These are phyloP conservation scores for Alopecurus myosuroides DNA, from an alignment of 176 grass and related monocot genomes.

Conservation along the genomic window DNA sequence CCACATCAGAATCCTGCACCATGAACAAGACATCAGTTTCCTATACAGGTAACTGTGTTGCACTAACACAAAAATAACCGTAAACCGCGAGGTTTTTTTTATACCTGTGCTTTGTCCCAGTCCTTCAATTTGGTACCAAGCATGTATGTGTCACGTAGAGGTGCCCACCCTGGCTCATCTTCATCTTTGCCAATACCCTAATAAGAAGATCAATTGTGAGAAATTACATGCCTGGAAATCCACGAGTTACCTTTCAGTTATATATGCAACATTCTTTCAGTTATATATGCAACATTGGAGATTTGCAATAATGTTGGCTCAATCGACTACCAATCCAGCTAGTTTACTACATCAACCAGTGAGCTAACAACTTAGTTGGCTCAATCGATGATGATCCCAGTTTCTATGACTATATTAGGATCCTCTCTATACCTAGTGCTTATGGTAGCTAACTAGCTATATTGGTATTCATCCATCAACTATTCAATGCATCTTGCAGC, in stretches of 20 bases:
- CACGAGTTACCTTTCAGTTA: not conserved
- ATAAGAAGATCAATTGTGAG: constrained; percentile 15
- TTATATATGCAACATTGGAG: not conserved
- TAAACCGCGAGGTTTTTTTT: constrained; percentile 10
- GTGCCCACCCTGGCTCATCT: constrained; percentile 69
- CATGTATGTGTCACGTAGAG: constrained; percentile 66
- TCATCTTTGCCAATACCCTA: constrained; percentile 48
- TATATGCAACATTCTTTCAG: too few relatives aligned
- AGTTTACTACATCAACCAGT: not conserved
- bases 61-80: not conserved
- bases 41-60: not conserved
- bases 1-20: constrained; percentile 38
- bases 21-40: not conserved
- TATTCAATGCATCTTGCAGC: not conserved
- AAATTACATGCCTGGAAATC: not conserved
- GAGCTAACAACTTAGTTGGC: not conserved
- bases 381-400: not conserved
- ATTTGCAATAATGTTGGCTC: not conserved
- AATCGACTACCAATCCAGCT: not conserved
- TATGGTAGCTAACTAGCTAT: too few relatives aligned
- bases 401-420: not conserved
- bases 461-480: not conserved
- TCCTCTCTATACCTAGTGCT: not conserved
- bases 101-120: constrained; percentile 80
- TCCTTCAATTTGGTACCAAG: constrained; percentile 81